These are phyloP conservation scores for Agrostemma githago DNA, from an alignment of 148 eudicot species.

Conservation along the genomic window DNA sequence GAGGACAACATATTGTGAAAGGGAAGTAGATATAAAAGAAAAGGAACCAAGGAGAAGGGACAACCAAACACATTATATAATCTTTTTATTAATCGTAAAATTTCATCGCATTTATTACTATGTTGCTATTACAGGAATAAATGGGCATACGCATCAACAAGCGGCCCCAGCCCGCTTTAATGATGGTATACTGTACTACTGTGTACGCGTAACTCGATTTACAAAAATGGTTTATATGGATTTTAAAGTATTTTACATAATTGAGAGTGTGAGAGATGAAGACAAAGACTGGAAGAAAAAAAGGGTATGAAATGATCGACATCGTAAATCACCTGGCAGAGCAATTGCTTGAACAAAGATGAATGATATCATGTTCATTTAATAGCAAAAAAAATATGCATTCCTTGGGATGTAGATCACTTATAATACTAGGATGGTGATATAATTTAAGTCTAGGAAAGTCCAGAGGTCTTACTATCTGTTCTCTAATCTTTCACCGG, in stretches of 20 bases:
- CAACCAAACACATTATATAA: not conserved
- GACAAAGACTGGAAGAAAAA: constrained; percentile 9
- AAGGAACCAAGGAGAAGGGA: not conserved
- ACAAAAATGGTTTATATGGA: constrained; percentile 16
- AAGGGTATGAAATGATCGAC: constrained; percentile 7
- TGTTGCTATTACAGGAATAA: constrained; percentile 16
- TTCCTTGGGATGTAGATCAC: constrained; percentile 12
- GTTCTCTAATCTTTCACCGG: constrained; percentile 21
- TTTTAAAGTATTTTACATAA: constrained; percentile 13
- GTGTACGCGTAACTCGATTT: constrained; percentile 18
- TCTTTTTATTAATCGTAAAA: constrained; percentile 18
- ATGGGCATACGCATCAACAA: constrained; percentile 17
- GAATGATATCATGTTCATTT: constrained; percentile 3
- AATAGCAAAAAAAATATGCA: constrained; percentile 12
- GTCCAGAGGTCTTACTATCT: constrained; percentile 13
- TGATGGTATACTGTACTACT: constrained; percentile 15
- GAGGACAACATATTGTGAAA: not conserved
- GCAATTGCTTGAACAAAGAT: constrained; percentile 6
- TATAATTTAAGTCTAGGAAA: constrained; percentile 6
- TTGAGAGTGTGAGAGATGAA: not conserved
- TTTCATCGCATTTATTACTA: constrained; percentile 2
- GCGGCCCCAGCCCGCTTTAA: constrained; percentile 16
- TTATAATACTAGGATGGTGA: not conserved
- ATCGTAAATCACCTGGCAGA: constrained; percentile 16
- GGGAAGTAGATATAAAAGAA: not conserved